Base-by-base conservation (phyloP, 2,329 filamentous ascomycete species). In the Tolypocladium inflatum region DNA sequence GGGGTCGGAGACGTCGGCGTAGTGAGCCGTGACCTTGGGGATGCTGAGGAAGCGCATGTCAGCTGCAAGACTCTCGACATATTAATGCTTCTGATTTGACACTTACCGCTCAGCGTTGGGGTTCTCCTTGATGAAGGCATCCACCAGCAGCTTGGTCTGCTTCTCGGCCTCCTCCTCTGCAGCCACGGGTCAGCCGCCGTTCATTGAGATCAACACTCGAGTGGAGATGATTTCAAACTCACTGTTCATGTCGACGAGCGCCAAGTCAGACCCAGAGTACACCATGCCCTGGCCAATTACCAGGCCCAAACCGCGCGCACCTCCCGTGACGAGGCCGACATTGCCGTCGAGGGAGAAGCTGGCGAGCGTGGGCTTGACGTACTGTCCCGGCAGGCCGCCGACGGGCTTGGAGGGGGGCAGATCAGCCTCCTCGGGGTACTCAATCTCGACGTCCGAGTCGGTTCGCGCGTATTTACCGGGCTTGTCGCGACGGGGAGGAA, bases 211-310 rank as follows among this genome's bases (percentile, higher is more conserved):
- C 7, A 3, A 9, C 21, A 33, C 30, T 8, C 7, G 30, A 9
- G 7, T 2, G 30, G 7, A 33, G 8, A 8, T 9, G 19, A 13
- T 8, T 17, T 15, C 13, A 17, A 30, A 43, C 60, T 8, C 42
- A 93, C 90, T 88, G 76, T 97, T 96, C 77, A 97, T 79, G 72
- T 97, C 93, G 45, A 97, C 91, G 73, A 97, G 89, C 48, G 93
- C 93, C 61, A 97, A 80, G 71, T 96, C 87, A 11, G 90, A 89
- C 56, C 93, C 93, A 57, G 89, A 94, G 56, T 90, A 87, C 56
- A 96, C 89, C 73, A 96, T 84, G 53, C 89, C 91, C 77, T 96
- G 91, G 55, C 88, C 89, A 89, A 97, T 97, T 65, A 95, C 91
- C 61, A 97, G 78, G 43, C 93, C 93, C 59, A 97, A 75, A 9